Conservation (phyloP, 305 asterid genomes). For the Fraxinus sp. region DNA sequence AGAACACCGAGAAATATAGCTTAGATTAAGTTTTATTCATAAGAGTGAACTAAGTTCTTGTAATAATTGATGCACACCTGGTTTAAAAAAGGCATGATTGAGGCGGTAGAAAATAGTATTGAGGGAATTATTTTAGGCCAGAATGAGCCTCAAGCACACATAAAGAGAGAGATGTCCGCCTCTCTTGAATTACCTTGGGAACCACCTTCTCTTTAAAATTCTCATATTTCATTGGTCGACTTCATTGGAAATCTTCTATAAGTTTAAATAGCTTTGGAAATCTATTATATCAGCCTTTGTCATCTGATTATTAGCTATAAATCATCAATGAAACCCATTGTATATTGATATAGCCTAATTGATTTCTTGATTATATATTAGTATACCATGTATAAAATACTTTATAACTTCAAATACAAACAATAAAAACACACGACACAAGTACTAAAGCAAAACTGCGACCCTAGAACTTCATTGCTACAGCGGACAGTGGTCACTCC, state of each 20-base stretch:
- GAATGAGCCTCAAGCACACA: not conserved
- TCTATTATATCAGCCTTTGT: not conserved
- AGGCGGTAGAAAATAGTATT: not conserved
- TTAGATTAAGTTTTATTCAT: not conserved
- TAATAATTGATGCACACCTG: not conserved
- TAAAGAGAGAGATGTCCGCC: not conserved
- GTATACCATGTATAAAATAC: not conserved
- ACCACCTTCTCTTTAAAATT: not conserved
- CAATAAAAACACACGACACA: not conserved
- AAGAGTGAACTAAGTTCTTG: not conserved
- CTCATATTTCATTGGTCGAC: not conserved
- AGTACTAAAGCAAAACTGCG: not conserved
- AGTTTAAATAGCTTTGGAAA: not conserved
- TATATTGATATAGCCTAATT: not conserved
- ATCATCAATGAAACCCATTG: not conserved
- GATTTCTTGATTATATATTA: no score
- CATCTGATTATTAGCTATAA: not conserved
- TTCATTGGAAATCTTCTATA: not conserved
- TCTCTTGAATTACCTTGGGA: not conserved
- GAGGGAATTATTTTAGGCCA: not conserved
- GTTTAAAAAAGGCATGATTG: not conserved
- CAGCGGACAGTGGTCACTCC: not conserved
- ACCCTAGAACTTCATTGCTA: not conserved
- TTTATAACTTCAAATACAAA: not conserved
- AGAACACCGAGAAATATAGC: not conserved